Evolutionary conservation across 352 stramenopile genomes (phyloP), one percentile per base, ranked within the genome.

Genomic region (Pythium oligandrum): DNA sequence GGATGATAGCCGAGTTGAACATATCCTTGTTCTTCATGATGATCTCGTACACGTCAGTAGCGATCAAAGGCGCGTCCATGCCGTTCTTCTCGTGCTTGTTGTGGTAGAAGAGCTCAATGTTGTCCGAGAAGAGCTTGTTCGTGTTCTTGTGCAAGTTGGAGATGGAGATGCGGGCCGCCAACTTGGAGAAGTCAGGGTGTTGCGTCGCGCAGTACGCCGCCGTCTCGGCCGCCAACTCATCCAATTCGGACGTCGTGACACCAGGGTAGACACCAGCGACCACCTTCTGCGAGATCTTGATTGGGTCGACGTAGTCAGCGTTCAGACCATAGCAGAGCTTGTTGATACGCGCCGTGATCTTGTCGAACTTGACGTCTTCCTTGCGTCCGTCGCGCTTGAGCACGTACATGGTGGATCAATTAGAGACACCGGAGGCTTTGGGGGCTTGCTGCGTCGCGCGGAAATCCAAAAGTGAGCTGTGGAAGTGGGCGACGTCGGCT

Each of bases 81-180:
- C 90, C 87, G 35, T 96, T 99, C 66, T 98, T 98, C 40, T 97
- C 96, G 78, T 99, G 97, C 36, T 79, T 79, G 80, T 99, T 98
- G 51, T 89, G 70, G 68, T 97, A 91, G 57, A 99, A 97, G 11
- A 85, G 55, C 59, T 98, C 71, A 26, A 98, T 94, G 55, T 95
- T 95, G 47, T 98, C 87, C 9, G 79, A 91, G 69, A 98, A 99
- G n/a, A 86, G 75, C 63, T 97, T 97, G 62, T 87, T 92, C 11
- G 97, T 99, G 73, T 97, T 97, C 79, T 99, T 99, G 85, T 99
- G 97, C 37, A 99, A 69, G 75, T 99, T 99, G 9, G 94, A 99
- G 32, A 99, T 94, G 31, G 94, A 94, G 70, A 99, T 99, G 48
- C 97, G 90, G 30, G 97, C 97, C 9, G 97, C 97, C 31, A 99